Evolutionary conservation across 148 eudicot genomes (phyloP).

Genomic region (Diospyros kaki): DNA sequence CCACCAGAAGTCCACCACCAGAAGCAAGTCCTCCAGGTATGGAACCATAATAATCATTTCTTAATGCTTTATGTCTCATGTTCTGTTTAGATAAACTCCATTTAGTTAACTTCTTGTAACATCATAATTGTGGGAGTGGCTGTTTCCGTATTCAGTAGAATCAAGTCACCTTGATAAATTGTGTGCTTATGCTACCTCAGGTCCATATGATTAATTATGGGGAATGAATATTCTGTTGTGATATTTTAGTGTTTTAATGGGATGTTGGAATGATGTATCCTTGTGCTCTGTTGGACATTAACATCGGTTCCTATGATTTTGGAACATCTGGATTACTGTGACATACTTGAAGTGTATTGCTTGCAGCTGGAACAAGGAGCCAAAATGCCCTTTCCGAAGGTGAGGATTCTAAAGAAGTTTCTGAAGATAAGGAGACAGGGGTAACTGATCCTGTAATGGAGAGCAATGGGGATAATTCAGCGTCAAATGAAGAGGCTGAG

Average conservation of each 20-base stretch:
- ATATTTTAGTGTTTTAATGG: neutral
- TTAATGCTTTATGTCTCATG: neutral
- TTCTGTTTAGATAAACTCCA: neutral
- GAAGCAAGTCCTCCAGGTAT: slow-evolving; percentile 56
- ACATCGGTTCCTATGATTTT: neutral
- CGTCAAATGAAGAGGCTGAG: slow-evolving; percentile 41
- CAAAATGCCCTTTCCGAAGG: slow-evolving; percentile 40
- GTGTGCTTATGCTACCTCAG: no score
- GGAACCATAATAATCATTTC: neutral
- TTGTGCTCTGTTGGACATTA: neutral
- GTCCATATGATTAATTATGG: neutral
- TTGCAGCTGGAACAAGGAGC: slow-evolving; percentile 39
- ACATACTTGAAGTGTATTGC: neutral
- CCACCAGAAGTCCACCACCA: slow-evolving; percentile 58
- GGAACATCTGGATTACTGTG: neutral
- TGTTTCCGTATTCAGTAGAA: neutral
- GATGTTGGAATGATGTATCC: neutral
- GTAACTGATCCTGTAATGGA: slow-evolving; percentile 33
- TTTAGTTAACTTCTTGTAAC: no score
- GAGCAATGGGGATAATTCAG: slow-evolving; percentile 44
- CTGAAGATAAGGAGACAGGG: slow-evolving; percentile 39
- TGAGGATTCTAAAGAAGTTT: slow-evolving; percentile 45
- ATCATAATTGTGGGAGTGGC: neutral
- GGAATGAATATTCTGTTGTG: neutral
- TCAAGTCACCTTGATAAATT: neutral